Conservation (phyloP, 768 basidiomycete genomes). For the Boletus sp. region DNA sequence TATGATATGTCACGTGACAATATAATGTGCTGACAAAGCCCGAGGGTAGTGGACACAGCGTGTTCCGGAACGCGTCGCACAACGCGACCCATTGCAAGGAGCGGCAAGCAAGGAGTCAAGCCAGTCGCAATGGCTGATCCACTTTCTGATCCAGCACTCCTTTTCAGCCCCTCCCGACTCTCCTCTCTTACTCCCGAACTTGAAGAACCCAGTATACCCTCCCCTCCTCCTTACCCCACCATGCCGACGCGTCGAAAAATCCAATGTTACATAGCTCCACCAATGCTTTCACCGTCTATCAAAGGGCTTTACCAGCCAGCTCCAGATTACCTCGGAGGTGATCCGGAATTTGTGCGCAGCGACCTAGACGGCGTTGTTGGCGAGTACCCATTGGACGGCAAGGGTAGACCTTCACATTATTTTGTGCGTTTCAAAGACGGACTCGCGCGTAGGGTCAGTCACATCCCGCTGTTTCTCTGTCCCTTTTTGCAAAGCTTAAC, state of each 20-base stretch:
- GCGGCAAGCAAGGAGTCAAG: not conserved
- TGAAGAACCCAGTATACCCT: conserved; percentile 2
- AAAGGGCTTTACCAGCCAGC: conserved; percentile 43
- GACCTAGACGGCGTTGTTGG: conserved; percentile 54
- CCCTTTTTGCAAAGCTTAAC: not conserved
- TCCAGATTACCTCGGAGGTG: conserved; percentile 34
- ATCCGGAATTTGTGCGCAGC: conserved; percentile 30
- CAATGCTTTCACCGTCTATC: conserved; percentile 36
- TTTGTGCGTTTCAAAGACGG: conserved; percentile 60
- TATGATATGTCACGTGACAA: conserved; percentile 9
- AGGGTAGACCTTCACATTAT: conserved; percentile 46
- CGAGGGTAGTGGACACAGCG: not conserved
- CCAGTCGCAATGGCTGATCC: conserved; percentile 16
- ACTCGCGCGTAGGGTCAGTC: conserved; percentile 55
- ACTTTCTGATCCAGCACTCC: conserved; percentile 11
- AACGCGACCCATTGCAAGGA: conserved; percentile 4
- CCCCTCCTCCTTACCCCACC: not conserved
- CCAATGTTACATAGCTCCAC: conserved; percentile 38
- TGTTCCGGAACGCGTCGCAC: conserved; percentile 9
- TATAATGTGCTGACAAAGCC: conserved; percentile 12
- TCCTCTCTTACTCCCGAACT: conserved; percentile 20
- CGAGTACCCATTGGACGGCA: conserved; percentile 39
- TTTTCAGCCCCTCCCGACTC: conserved; percentile 14
- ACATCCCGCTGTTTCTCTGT: not conserved
- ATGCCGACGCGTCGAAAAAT: conserved; percentile 13